phyloP scores from a whole-genome alignment of 1,284 basidiomycete species.

The Cryptococcus jaspeensis region DNA sequence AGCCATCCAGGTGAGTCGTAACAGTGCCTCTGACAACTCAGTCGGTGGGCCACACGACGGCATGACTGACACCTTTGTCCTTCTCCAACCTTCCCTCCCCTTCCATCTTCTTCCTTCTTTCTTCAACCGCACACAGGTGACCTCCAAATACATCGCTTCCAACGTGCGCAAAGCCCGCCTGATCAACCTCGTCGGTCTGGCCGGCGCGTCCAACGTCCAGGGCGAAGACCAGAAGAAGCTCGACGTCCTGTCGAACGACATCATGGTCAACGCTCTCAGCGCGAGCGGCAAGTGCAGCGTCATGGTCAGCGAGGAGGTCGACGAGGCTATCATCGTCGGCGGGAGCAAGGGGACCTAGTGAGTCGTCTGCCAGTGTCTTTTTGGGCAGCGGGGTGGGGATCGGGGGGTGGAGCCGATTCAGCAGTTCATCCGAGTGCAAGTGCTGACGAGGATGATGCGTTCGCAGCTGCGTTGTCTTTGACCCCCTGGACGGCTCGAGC shows the following conservation, averaged over 20 bases:
- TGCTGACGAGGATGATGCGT: background rate
- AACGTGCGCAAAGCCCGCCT: constrained; percentile 95
- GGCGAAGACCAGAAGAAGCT: constrained; percentile 99
- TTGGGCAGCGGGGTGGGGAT: background rate
- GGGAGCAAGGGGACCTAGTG: constrained; percentile 65
- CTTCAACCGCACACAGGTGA: constrained; percentile 49
- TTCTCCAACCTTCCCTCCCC: background rate
- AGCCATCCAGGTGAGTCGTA: constrained; percentile 82
- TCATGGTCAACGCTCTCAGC: constrained; percentile 95
- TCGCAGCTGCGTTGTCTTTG: constrained; percentile 87
- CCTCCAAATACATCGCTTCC: constrained; percentile 86
- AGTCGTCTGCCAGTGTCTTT: constrained; percentile 16
- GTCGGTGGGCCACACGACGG: background rate
- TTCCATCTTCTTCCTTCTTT: background rate
- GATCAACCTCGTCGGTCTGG: constrained; percentile 97
- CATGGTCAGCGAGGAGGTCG: constrained; percentile 90
- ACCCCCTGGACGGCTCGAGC: constrained; percentile 95
- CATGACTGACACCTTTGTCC: too few species aligned
- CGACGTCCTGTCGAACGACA: constrained; percentile 96
- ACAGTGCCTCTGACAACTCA: background rate
- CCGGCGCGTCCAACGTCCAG: constrained; percentile 94
- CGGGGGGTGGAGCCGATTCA: background rate
- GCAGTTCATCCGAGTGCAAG: background rate
- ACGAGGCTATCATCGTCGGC: constrained; percentile 81
- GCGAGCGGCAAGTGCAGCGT: constrained; percentile 95